Evolutionary conservation across 2,329 filamentous ascomycete species (phyloP).

Genomic region (Ascochyta fabae): DNA sequence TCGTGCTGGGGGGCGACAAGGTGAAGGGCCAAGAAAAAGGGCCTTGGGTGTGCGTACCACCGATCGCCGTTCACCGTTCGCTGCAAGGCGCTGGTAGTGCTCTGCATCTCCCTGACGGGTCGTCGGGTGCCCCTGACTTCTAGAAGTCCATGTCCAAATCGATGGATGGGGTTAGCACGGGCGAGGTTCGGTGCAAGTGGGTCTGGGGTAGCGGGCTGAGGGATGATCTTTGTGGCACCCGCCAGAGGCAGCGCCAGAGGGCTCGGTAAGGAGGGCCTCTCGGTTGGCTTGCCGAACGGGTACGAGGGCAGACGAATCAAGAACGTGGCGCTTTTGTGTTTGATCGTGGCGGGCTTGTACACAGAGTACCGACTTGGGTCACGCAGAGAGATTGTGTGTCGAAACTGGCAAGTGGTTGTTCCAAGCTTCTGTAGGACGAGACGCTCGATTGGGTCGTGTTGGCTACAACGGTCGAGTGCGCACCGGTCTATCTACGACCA

Average conservation of each 20-base stretch:
- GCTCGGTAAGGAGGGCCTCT: constrained; percentile 13
- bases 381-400: not conserved
- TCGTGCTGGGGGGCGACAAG: not conserved
- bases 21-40: not conserved
- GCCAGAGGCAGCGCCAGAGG: constrained; percentile 5
- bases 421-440: constrained; percentile 12
- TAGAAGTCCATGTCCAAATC: not conserved
- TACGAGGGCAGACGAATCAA: constrained; percentile 7
- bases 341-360: not conserved
- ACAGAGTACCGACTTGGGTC: not conserved
- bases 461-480: not conserved
- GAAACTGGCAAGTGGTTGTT: not conserved
- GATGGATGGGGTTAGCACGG: constrained; percentile 3
- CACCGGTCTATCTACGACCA: not conserved
- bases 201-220: constrained; percentile 19
- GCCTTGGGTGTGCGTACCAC: constrained; percentile 3
- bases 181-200: constrained; percentile 1
- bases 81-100: not conserved
- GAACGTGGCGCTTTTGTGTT: constrained; percentile 7
- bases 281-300: constrained; percentile 19
- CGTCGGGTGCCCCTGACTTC: constrained; percentile 5
- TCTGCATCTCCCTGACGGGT: not conserved
- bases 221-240: constrained; percentile 15
- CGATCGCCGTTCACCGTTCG: not conserved
- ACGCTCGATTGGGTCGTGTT: not conserved